Evolutionary conservation across 108 stramenopile species (phyloP), one percentile per base, ranked within the genome.

Genomic region (Skeletonema tropicum): DNA sequence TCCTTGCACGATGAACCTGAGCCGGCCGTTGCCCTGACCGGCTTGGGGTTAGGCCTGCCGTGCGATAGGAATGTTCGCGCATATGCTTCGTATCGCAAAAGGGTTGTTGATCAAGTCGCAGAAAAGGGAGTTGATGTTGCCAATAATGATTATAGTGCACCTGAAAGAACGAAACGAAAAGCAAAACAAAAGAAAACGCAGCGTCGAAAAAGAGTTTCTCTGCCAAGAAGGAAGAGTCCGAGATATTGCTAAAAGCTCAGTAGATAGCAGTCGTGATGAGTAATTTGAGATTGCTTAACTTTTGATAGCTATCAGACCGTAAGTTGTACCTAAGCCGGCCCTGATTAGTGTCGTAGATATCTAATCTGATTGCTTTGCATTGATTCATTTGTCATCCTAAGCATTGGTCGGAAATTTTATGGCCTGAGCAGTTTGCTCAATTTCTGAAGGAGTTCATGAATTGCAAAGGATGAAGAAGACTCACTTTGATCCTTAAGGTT

Each of bases 381-480:
- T n/a, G n/a, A n/a, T n/a, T n/a, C n/a, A 45, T 45, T 3, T 0
- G 38, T 12, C 12, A 39, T 39, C 38, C 38, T 3, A 12, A 10
- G 8, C 35, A 39, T 39, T 12, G 11, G 11, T 10, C 11, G 12
- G 38, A 39, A 9, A n/a, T n/a, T n/a, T 26, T 6, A 39, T 25
- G 38, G 23, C 25, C 45, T 19, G 23, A 64, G 35, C 6, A 36
- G n/a, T 5, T 45, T 23, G 6, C 25, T 38, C 23, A 64, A 42
- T 23, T 36, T 41, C n/a, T 64, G 5, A 5, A 64, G 39, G 13
- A 64, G 39, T 14, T 64, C 64, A 39, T 64, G n/a, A 7, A 64
- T 41, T 41, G 64, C 31, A 64, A 64, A 64, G 19, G 41, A 64
- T 64, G 39, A 64, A 64, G 64, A 41, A 21, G 39, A 64, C 39